phyloP scores from a whole-genome alignment of 2,329 filamentous ascomycete genomes.

The Penicillium sp. region DNA sequence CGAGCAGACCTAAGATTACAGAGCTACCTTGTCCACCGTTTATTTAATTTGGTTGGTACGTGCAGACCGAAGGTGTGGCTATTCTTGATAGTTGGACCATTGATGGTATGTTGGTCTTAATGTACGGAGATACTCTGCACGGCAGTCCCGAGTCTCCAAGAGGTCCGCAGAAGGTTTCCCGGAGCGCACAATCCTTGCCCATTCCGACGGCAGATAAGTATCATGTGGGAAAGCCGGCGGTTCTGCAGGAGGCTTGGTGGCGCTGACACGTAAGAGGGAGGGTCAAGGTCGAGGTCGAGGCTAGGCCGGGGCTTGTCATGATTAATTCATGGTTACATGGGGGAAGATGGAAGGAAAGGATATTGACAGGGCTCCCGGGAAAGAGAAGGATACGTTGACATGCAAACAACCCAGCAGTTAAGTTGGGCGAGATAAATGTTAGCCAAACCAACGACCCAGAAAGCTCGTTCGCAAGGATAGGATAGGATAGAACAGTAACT shows the following conservation, averaged over 20 bases:
- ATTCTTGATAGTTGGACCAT: too few relatives aligned
- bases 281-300: not conserved
- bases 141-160: constrained; percentile 1
- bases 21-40: too few relatives aligned
- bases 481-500: too few relatives aligned
- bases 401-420: too few relatives aligned
- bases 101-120: too few relatives aligned
- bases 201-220: constrained; percentile 16
- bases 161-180: constrained; percentile 18
- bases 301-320: constrained; percentile 1
- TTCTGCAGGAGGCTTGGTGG: constrained; percentile 21
- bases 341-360: not conserved
- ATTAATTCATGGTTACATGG: constrained; percentile 16
- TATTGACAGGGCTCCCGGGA: too few relatives aligned
- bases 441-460: not conserved
- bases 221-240: constrained; percentile 16
- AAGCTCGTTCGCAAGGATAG: not conserved
- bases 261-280: constrained; percentile 29
- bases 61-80: too few relatives aligned
- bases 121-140: not conserved
- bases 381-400: too few relatives aligned
- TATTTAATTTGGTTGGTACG: too few relatives aligned
- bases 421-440: not conserved
- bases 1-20: too few relatives aligned
- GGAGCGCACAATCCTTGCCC: constrained; percentile 15